Percentiles rank a stretch among this genome's conserved stretches.
phyloP scores from a whole-genome alignment of 441 rosid genomes.

The California macrophylla region DNA sequence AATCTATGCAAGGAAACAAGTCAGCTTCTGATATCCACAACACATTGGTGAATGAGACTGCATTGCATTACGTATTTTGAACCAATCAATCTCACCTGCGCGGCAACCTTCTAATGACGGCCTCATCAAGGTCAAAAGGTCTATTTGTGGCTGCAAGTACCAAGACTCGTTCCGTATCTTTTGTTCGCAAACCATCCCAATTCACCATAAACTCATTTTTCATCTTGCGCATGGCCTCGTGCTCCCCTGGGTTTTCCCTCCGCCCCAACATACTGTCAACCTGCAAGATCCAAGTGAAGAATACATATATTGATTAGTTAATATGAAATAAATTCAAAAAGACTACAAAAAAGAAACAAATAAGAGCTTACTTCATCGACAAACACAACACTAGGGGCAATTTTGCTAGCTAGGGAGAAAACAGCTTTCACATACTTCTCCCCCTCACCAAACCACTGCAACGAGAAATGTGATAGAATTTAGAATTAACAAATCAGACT shows the following conservation, averaged over 20 bases:
- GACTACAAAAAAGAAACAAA: background rate
- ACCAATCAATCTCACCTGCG: conserved; percentile 40
- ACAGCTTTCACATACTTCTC: conserved; percentile 99
- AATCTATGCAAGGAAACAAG: conserved; percentile 34
- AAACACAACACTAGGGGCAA: conserved; percentile 88
- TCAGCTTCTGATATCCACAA: background rate
- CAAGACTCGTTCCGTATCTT: conserved; percentile 85
- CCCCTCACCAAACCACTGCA: conserved; percentile 99
- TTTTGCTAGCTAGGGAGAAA: conserved; percentile 91
- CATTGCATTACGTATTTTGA: no score
- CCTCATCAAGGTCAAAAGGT: conserved; percentile 98
- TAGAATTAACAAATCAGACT: conserved; percentile 7
- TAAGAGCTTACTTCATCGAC: conserved; percentile 77
- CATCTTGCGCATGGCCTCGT: conserved; percentile 99
- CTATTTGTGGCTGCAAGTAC: conserved; percentile 97
- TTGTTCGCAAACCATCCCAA: conserved; percentile 95
- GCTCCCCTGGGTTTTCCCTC: conserved; percentile 96
- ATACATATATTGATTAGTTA: background rate
- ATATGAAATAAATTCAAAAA: conserved; percentile 1
- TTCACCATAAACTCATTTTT: conserved; percentile 97
- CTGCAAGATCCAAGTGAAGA: conserved; percentile 27
- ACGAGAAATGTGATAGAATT: conserved; percentile 9
- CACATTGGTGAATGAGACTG: conserved; percentile 1
- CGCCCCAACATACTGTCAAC: conserved; percentile 99
- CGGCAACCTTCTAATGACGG: conserved; percentile 95